Conservation (phyloP, 1,284 basidiomycete species). For the Amylostereum areolatum region DNA sequence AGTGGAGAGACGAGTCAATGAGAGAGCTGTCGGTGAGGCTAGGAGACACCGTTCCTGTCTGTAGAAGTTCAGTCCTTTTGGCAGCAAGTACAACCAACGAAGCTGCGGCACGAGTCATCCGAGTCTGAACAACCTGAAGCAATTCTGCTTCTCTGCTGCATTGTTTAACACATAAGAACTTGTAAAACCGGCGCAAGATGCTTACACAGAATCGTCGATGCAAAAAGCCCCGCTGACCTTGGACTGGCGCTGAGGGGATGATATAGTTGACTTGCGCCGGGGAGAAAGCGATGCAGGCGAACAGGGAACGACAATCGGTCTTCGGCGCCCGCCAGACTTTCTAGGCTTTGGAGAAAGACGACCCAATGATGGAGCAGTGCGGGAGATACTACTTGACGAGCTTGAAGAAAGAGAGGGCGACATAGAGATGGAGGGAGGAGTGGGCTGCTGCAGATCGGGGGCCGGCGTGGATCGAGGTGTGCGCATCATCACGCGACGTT, state of each 20-base stretch:
- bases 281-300: not conserved
- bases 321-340: conserved; percentile 11
- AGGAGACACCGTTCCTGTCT: no score
- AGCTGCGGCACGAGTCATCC: no score
- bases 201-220: not conserved
- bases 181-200: not conserved
- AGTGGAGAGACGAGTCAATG: no score
- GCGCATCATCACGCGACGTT: conserved; percentile 6
- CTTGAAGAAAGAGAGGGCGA: not conserved
- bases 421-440: not conserved
- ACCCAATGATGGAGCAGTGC: not conserved
- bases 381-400: not conserved
- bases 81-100: no score
- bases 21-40: no score
- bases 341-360: conserved; percentile 7
- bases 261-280: not conserved
- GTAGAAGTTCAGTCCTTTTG: no score
- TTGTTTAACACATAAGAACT: not conserved
- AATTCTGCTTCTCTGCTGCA: not conserved
- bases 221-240: not conserved
- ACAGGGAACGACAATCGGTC: conserved; percentile 8
- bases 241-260: not conserved
- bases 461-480: not conserved
- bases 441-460: not conserved
- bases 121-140: not conserved